A percentile compares a stretch with the other conserved stretches of the same genome.
phyloP scores from a whole-genome alignment of 1,139 yeast genomes.

The Kodamaea derodonti region DNA sequence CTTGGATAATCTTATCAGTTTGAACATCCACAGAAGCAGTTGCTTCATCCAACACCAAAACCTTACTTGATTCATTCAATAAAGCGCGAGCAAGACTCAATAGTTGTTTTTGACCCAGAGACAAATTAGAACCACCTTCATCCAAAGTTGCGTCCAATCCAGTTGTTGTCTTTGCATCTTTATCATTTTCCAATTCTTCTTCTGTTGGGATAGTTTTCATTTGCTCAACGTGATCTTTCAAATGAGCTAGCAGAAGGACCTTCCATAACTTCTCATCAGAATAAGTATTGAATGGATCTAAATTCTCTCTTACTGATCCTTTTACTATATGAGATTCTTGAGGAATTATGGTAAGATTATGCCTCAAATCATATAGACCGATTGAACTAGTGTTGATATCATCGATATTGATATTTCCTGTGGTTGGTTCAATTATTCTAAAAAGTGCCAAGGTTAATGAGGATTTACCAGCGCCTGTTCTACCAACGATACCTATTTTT shows the following conservation, averaged over 20 bases:
- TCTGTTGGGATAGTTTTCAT: conserved; percentile 25
- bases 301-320: conserved; percentile 27
- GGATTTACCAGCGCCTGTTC: conserved; percentile 33
- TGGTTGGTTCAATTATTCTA: conserved; percentile 26
- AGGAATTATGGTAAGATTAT: conserved; percentile 27
- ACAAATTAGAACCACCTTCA: conserved; percentile 20
- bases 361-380: conserved; percentile 27
- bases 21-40: conserved; percentile 27
- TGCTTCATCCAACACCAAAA: conserved; percentile 25
- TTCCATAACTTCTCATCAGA: conserved; percentile 25
- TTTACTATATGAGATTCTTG: conserved; percentile 30
- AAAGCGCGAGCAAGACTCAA: conserved; percentile 21
- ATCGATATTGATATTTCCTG: conserved; percentile 27
- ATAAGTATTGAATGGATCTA: conserved; percentile 25
- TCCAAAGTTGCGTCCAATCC: conserved; percentile 18
- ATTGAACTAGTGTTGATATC: conserved; percentile 21
- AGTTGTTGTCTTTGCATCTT: conserved; percentile 10
- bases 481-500: conserved; percentile 30
- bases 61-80: conserved; percentile 15
- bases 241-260: conserved; percentile 26
- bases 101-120: conserved; percentile 22
- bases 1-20: conserved; percentile 24
- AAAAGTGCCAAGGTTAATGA: conserved; percentile 28
- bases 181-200: conserved; percentile 15
- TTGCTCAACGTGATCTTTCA: conserved; percentile 24